These are phyloP conservation scores for Porodaedalea pini DNA, from an alignment of 1,284 basidiomycete species.

Conservation along the genomic window DNA sequence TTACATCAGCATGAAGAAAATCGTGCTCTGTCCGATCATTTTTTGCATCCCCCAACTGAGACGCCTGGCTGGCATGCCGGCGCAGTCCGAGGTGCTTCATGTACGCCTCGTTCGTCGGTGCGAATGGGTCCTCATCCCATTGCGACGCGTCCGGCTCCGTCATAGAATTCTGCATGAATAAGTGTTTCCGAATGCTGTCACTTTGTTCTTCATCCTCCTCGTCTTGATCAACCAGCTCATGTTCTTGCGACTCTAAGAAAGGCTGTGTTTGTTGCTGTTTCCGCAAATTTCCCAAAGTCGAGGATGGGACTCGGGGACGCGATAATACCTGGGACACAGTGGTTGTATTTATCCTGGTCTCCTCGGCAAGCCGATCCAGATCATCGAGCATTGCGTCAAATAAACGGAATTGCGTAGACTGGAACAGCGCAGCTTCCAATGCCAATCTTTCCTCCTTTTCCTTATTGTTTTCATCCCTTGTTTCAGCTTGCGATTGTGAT, in stretches of 20 bases:
- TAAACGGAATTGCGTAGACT: not conserved
- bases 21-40: not conserved
- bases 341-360: not conserved
- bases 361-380: not conserved
- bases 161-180: constrained; percentile 10
- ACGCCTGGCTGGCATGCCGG: not conserved
- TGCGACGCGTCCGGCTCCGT: constrained; percentile 9
- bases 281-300: not conserved
- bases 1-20: not conserved
- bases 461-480: no score
- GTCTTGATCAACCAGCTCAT: not conserved
- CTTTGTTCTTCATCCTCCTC: not conserved
- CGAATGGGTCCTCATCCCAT: constrained; percentile 10
- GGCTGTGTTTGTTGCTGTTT: not conserved
- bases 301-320: not conserved
- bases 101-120: constrained; percentile 8
- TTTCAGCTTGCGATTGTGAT: no score
- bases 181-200: not conserved
- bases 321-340: not conserved
- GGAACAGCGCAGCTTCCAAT: not conserved
- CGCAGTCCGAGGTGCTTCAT: not conserved
- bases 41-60: not conserved
- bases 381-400: not conserved
- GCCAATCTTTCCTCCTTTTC: no score
- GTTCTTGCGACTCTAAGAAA: not conserved